Evolutionary conservation across 2,329 filamentous ascomycete genomes (phyloP).

Genomic region (Microascus cirrosus): DNA sequence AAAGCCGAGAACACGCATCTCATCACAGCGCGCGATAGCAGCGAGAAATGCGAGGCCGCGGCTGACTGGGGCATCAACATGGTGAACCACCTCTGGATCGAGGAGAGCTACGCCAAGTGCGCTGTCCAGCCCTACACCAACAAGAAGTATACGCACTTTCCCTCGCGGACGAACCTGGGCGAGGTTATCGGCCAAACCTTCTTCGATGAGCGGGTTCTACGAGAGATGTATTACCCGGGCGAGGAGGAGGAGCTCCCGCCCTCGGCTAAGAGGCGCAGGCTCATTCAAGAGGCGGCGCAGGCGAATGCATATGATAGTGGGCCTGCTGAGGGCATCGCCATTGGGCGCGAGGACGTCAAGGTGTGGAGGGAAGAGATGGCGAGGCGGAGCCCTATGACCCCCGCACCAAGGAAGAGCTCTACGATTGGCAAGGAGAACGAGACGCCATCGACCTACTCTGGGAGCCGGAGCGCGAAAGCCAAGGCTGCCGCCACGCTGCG

Average conservation of each 20-base stretch:
- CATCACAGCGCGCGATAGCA: conserved; percentile 77
- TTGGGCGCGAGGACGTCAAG: conserved; percentile 22
- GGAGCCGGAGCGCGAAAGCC: conserved; percentile 78
- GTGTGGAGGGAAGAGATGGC: conserved; percentile 9
- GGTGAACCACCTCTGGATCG: conserved; percentile 92
- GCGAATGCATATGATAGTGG: conserved; percentile 37
- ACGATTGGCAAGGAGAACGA: conserved; percentile 71
- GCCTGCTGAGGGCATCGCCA: conserved; percentile 33
- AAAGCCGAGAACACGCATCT: conserved; percentile 93
- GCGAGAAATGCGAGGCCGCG: conserved; percentile 89
- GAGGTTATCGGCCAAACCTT: conserved; percentile 87
- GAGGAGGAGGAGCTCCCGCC: conserved; percentile 32
- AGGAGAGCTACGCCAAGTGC: conserved; percentile 92
- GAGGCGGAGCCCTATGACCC: neutral
- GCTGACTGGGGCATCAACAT: conserved; percentile 85
- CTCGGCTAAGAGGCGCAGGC: conserved; percentile 34
- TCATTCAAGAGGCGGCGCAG: conserved; percentile 35
- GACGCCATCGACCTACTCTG: conserved; percentile 56
- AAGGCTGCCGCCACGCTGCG: conserved; percentile 71
- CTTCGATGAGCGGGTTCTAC: conserved; percentile 53
- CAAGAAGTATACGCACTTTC: conserved; percentile 75
- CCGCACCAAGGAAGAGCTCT: conserved; percentile 23
- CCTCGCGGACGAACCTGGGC: conserved; percentile 77
- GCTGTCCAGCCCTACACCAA: conserved; percentile 61
- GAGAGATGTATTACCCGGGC: conserved; percentile 60